Evolutionary conservation across 768 basidiomycete species (phyloP).

Genomic region (Daedaleopsis nitida): DNA sequence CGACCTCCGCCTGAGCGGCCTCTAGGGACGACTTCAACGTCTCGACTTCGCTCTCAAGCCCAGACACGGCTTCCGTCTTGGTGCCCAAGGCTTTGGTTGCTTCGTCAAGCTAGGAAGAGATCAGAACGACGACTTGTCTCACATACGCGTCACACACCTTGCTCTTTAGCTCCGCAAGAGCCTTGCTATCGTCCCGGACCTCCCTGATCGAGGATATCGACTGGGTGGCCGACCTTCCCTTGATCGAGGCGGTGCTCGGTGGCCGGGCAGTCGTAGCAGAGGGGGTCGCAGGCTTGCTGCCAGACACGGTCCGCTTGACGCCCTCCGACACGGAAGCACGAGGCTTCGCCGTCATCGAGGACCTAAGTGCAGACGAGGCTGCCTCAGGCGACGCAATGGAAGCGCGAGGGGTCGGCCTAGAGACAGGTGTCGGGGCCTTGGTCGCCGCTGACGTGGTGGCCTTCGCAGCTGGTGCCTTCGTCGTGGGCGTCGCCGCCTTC

Average conservation of each 20-base stretch:
- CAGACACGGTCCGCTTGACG: constrained; percentile 52
- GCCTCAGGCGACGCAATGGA: constrained; percentile 24
- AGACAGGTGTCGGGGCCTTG: constrained; percentile 23
- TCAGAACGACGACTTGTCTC: not conserved
- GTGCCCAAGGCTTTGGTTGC: constrained; percentile 52
- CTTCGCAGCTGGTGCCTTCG: constrained; percentile 15
- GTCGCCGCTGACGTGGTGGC: constrained; percentile 21
- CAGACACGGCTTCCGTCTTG: constrained; percentile 51
- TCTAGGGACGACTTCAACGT: constrained; percentile 54
- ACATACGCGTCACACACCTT: constrained; percentile 46
- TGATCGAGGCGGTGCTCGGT: constrained; percentile 37
- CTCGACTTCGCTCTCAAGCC: constrained; percentile 55
- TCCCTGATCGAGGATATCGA: constrained; percentile 80
- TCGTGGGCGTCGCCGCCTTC: constrained; percentile 9
- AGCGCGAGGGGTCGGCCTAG: constrained; percentile 10
- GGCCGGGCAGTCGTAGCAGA: constrained; percentile 38
- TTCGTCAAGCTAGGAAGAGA: constrained; percentile 55
- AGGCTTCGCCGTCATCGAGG: constrained; percentile 37
- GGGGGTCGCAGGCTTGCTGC: constrained; percentile 34
- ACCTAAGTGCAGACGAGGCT: constrained; percentile 20
- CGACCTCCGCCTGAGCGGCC: constrained; percentile 45
- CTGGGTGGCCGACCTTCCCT: constrained; percentile 48
- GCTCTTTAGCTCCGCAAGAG: constrained; percentile 55
- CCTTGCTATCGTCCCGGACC: constrained; percentile 62
- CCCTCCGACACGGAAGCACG: constrained; percentile 71